These are phyloP conservation scores for Aspergillus homomorphus DNA, from an alignment of 495 filamentous ascomycete species.

Conservation along the genomic window DNA sequence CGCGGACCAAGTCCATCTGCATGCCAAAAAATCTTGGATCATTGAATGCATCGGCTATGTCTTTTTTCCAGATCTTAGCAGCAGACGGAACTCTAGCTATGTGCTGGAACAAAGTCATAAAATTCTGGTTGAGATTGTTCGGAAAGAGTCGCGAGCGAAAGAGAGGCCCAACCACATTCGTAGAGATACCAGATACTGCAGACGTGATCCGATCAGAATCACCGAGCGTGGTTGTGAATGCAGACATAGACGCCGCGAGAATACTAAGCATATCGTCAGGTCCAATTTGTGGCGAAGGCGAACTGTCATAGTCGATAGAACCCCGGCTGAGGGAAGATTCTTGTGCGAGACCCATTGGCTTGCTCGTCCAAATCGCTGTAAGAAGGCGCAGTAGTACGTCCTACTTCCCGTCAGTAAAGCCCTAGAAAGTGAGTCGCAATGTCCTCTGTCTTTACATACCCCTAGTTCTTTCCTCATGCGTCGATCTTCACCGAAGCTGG, in stretches of 20 bases:
- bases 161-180: conserved; percentile 75
- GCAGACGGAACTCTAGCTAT: conserved; percentile 72
- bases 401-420: conserved; percentile 45
- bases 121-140: conserved; percentile 70
- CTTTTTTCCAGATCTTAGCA: conserved; percentile 90
- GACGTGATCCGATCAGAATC: conserved; percentile 79
- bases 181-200: conserved; percentile 75
- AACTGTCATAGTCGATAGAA: conserved; percentile 44
- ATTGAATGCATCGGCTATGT: conserved; percentile 87
- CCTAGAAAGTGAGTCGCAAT: neutral
- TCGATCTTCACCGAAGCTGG: conserved; percentile 92
- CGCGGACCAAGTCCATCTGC: conserved; percentile 60
- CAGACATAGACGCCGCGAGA: conserved; percentile 72
- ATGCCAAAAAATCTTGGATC: conserved; percentile 78
- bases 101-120: conserved; percentile 71
- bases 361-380: conserved; percentile 86
- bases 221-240: conserved; percentile 78
- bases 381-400: conserved; percentile 86
- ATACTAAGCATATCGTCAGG: conserved; percentile 80
- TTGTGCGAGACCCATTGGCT: conserved; percentile 61
- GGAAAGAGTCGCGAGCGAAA: conserved; percentile 86
- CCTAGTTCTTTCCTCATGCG: conserved; percentile 91
- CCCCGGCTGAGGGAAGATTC: conserved; percentile 42
- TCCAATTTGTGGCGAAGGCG: conserved; percentile 38
- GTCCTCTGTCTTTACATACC: conserved; percentile 49